Evolutionary conservation across 805 yeast genomes (phyloP).

Genomic region (Middelhovenomyces tepae): DNA sequence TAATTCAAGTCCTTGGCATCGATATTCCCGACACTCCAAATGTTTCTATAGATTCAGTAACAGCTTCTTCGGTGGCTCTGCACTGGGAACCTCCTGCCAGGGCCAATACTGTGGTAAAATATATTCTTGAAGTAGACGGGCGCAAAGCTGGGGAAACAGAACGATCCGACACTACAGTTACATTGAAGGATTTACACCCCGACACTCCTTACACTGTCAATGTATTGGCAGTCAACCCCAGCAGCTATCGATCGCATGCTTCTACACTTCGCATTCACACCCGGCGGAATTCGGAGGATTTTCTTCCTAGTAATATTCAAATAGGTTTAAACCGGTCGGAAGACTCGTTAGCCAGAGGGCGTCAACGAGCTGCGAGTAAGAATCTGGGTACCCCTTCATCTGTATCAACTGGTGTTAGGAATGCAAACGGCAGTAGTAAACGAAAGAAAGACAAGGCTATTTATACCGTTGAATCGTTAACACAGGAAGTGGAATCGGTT

Average conservation of each 20-base stretch:
- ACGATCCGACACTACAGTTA: slow-evolving; percentile 25
- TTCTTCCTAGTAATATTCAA: slow-evolving; percentile 11
- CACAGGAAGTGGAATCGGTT: slow-evolving; percentile 27
- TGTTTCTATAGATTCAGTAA: slow-evolving; percentile 24
- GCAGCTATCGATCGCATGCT: slow-evolving; percentile 21
- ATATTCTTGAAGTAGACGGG: slow-evolving; percentile 28
- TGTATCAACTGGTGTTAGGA: slow-evolving; percentile 3
- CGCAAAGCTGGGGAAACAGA: slow-evolving; percentile 25
- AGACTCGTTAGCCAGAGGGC: background rate
- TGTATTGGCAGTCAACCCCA: slow-evolving; percentile 26
- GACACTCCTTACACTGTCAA: slow-evolving; percentile 26
- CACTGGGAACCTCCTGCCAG: slow-evolving; percentile 29
- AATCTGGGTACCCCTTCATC: slow-evolving; percentile 5
- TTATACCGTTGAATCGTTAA: slow-evolving; percentile 27
- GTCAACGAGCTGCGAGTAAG: slow-evolving; percentile 1
- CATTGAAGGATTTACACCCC: slow-evolving; percentile 27
- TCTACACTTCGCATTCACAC: slow-evolving; percentile 22
- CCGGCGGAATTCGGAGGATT: slow-evolving; percentile 18
- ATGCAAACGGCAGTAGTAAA: slow-evolving; percentile 12
- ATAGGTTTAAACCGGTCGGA: background rate
- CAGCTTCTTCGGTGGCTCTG: slow-evolving; percentile 22
- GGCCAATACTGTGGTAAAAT: slow-evolving; percentile 22
- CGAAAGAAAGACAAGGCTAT: slow-evolving; percentile 7
- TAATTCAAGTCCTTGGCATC: slow-evolving; percentile 27
- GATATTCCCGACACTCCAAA: slow-evolving; percentile 28